Evolutionary conservation across 2,329 filamentous ascomycete species (phyloP).

Genomic region (Aspergillus vadensis): DNA sequence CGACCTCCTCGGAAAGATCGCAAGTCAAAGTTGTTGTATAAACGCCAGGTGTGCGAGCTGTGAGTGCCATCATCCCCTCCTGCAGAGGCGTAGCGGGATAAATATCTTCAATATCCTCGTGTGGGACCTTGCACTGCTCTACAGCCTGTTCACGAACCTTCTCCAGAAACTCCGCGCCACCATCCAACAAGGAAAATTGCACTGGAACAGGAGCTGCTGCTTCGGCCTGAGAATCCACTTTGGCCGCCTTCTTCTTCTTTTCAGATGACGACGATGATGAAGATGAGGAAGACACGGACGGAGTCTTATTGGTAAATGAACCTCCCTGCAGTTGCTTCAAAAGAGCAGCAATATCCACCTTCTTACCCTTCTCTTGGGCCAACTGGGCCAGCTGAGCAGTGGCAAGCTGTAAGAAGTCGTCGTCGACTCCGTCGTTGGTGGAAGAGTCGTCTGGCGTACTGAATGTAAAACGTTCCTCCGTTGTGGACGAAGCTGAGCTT

Average conservation of each 20-base stretch:
- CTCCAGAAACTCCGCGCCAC: neutral
- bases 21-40: neutral
- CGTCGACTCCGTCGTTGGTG: neutral
- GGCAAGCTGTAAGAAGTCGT: neutral
- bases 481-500: neutral
- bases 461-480: neutral
- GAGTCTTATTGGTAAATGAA: neutral
- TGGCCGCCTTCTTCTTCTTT: no score
- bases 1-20: neutral
- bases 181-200: neutral
- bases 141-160: neutral
- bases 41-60: neutral
- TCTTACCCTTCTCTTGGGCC: neutral
- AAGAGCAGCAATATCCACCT: neutral
- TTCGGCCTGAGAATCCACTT: no score
- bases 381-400: neutral
- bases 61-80: slow-evolving; percentile 6
- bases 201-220: neutral
- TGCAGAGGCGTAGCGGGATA: slow-evolving; percentile 16
- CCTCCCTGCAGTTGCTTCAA: neutral
- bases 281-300: neutral
- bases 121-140: neutral
- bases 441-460: neutral
- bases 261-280: neutral
- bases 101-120: slow-evolving; percentile 11